A percentile compares a stretch with the other conserved stretches of the same genome.
phyloP scores from a whole-genome alignment of 805 yeast genomes.

The Sungouiella blattae region DNA sequence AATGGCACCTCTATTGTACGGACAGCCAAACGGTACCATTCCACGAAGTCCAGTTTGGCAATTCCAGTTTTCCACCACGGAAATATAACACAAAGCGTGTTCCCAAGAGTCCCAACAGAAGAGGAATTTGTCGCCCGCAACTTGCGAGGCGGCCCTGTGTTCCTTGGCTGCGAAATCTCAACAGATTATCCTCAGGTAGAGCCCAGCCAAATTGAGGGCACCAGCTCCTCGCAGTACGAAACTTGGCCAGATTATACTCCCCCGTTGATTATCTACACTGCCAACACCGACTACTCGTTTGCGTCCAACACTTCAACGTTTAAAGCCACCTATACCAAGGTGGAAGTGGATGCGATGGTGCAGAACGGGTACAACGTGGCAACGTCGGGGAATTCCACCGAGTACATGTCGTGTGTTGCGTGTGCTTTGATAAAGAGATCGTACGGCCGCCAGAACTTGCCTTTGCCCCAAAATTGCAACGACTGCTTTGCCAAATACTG shows the following conservation, averaged over 20 bases:
- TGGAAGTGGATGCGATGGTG: constrained; percentile 44
- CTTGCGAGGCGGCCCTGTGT: constrained; percentile 28
- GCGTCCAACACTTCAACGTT: constrained; percentile 58
- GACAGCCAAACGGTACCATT: constrained; percentile 34
- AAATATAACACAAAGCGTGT: constrained; percentile 7
- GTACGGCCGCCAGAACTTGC: neutral
- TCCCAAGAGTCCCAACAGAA: constrained; percentile 36
- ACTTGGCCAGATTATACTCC: constrained; percentile 32
- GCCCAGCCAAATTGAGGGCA: neutral
- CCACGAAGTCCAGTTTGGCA: constrained; percentile 5
- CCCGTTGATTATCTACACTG: constrained; percentile 52
- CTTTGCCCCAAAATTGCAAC: constrained; percentile 3
- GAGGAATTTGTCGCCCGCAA: constrained; percentile 17
- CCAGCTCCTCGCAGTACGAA: neutral
- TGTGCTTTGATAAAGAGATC: constrained; percentile 54
- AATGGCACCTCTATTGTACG: constrained; percentile 48
- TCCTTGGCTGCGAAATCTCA: constrained; percentile 41
- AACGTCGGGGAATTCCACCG: constrained; percentile 38
- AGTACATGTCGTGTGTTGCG: constrained; percentile 48
- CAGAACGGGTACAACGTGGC: constrained; percentile 52
- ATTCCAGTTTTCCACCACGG: constrained; percentile 6
- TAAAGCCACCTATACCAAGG: constrained; percentile 45
- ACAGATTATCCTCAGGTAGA: constrained; percentile 23
- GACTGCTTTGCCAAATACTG: constrained; percentile 10
- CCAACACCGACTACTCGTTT: constrained; percentile 42